These are phyloP conservation scores for Pleurotus pulmonarius DNA, from an alignment of 768 basidiomycete species.

Conservation along the genomic window DNA sequence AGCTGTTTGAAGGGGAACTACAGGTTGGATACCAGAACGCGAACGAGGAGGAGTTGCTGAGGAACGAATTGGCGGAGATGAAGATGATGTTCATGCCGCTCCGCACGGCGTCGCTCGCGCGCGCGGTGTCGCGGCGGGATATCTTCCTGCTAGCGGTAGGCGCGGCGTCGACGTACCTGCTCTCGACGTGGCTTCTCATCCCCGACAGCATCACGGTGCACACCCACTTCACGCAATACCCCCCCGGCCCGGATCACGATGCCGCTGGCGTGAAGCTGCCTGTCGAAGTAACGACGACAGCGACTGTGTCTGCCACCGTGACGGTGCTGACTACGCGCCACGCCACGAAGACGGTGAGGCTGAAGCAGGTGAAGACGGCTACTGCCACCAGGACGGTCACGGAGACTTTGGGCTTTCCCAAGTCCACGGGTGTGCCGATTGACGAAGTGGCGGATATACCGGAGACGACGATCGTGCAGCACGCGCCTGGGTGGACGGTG, in stretches of 20 bases:
- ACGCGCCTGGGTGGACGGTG: constrained; percentile 82
- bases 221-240: background rate
- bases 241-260: background rate
- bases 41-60: no score
- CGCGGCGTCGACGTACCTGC: background rate
- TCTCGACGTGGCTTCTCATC: background rate
- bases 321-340: no score
- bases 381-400: background rate
- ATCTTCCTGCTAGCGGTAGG: background rate
- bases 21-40: no score
- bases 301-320: background rate
- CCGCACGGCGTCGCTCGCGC: no score
- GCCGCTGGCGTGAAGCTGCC: background rate
- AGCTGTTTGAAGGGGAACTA: no score
- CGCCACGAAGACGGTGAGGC: no score
- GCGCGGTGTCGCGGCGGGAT: background rate
- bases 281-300: background rate
- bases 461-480: constrained; percentile 53
- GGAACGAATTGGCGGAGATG: no score
- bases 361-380: background rate
- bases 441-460: constrained; percentile 29
- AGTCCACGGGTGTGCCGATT: background rate
- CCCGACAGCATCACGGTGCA: background rate
- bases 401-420: background rate
- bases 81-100: no score